Conservation (phyloP, 169 alveolate genomes). For the Amoebophrya sp. region DNA sequence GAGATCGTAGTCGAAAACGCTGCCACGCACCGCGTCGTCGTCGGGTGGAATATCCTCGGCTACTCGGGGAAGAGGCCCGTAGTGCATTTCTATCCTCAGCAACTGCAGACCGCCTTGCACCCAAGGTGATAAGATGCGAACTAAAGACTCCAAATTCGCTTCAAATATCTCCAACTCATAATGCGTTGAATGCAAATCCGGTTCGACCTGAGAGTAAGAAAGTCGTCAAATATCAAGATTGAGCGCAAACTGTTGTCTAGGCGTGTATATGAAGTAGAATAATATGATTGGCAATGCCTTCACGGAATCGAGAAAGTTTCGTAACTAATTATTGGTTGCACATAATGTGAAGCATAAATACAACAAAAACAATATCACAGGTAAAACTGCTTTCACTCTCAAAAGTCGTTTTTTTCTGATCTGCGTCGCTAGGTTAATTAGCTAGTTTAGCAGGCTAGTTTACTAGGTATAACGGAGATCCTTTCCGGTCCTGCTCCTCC, state of each 20-base stretch:
- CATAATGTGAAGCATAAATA: background rate
- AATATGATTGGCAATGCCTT: too few relatives aligned
- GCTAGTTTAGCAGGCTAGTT: too few relatives aligned
- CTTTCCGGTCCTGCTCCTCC: too few relatives aligned
- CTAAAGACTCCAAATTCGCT: background rate
- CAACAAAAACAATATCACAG: background rate
- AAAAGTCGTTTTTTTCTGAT: too few relatives aligned
- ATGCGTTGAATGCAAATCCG: background rate
- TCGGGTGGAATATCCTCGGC: conserved; percentile 5
- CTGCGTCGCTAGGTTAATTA: too few relatives aligned
- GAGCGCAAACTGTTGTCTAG: background rate
- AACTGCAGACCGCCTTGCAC: background rate
- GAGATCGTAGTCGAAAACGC: background rate
- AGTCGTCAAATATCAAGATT: background rate
- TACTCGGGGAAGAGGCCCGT: background rate
- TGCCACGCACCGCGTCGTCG: background rate
- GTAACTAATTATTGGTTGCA: background rate
- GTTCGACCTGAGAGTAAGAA: background rate
- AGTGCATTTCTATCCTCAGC: background rate
- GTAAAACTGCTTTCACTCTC: too few relatives aligned
- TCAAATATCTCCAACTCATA: background rate
- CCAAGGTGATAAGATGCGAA: background rate
- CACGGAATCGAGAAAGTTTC: background rate
- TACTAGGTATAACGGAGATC: too few relatives aligned
- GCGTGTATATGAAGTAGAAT: background rate